These are phyloP conservation scores for Trichosporon sp. DNA, from an alignment of 1,284 basidiomycete genomes.

Conservation along the genomic window DNA sequence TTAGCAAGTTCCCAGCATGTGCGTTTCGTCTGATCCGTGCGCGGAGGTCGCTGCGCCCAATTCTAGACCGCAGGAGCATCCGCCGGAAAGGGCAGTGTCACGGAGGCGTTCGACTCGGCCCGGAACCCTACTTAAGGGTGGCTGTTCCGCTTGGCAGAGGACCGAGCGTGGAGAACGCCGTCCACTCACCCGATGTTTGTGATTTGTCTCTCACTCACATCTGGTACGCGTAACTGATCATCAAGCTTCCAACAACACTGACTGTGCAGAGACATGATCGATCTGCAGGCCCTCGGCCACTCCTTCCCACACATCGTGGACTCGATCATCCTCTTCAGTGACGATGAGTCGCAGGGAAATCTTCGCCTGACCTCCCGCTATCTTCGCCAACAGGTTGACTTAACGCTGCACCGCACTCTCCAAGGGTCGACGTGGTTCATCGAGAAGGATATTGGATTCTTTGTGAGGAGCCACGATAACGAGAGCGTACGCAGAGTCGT, in stretches of 20 bases:
- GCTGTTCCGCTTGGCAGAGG: background rate
- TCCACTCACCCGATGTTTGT: background rate
- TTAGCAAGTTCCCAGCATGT: too few species aligned
- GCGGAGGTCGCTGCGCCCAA: too few species aligned
- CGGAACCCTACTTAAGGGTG: background rate
- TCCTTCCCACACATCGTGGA: background rate
- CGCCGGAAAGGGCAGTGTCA: background rate
- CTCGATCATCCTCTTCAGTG: background rate
- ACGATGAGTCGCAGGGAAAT: background rate
- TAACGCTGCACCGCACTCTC: background rate
- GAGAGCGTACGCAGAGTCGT: background rate
- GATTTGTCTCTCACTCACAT: background rate
- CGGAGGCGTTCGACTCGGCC: background rate
- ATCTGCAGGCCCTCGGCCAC: background rate
- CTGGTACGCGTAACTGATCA: too few species aligned
- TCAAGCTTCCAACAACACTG: background rate
- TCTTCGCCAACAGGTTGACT: background rate
- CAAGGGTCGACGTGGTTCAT: background rate
- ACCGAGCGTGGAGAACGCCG: background rate
- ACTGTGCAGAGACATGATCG: background rate
- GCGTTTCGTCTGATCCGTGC: too few species aligned
- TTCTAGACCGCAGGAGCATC: background rate
- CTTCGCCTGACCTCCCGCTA: background rate
- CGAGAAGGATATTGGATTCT: background rate
- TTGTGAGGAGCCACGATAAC: background rate